Base-by-base conservation (phyloP, 257 asterid species). In the Leptodermis oblonga region DNA sequence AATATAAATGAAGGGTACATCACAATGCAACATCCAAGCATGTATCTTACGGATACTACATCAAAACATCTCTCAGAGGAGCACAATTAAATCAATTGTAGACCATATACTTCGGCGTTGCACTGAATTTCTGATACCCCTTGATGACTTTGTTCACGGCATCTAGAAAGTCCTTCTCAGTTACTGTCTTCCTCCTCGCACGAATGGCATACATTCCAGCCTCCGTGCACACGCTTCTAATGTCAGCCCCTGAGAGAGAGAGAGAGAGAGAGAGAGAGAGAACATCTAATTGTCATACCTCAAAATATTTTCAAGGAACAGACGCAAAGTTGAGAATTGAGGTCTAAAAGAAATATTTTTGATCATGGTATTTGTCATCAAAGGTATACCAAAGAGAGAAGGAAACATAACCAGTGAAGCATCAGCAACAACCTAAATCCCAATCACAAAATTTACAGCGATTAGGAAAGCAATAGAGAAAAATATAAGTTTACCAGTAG, bases 161-260 rank as follows among this genome's bases (percentile, higher is more conserved):
- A 72, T 92, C 98, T 4, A 92, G 83, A 41, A 92, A 92, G 74
- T 92, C 98, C 76, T 90, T 92, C 90, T 92, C 98, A 0, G 98
- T 92, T 11, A 92, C 98, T 0, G 98, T 92, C 79, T 92, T 92
- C 76, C 97, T 87, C 75, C 98, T 76, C 12, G 98, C 97, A 33
- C 97, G 79, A 37, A 92, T 92, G 4, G 98, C 97, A 52, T 74
- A 90, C 98, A 92, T 92, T 42, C 98, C 98, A 4, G 98, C 98
- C 81, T 90, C 98, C 0, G 97, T 92, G 84, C 98, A 92, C 74
- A 90, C 98, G 33, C 98, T 92, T 68, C 98, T 75, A 60, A 92
- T 92, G 43, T 92, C 98, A 4, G 97, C 98, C 55, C 98, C 98
- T 92, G 74, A 54, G 76, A 25, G 5, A 26, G 5, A 54, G n/a